Conservation (phyloP, 148 eudicot genomes). For the Tetragonia tetragonoides region DNA sequence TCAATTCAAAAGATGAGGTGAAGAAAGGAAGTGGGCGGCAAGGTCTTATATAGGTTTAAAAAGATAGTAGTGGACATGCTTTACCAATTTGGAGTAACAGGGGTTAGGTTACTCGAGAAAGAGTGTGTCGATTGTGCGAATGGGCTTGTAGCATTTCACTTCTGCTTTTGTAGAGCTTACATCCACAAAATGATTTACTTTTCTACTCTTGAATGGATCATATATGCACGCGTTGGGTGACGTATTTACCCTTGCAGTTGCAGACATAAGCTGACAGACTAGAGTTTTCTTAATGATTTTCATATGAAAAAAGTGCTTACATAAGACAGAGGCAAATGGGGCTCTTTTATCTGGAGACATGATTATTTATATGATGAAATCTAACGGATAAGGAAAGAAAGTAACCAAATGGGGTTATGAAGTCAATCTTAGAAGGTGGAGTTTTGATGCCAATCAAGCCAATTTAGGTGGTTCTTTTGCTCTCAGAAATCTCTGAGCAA, state of each 20-base stretch:
- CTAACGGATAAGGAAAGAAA: slow-evolving; percentile 33
- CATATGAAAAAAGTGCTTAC: slow-evolving; percentile 33
- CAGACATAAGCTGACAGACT: slow-evolving; percentile 30
- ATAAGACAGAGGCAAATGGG: slow-evolving; percentile 28
- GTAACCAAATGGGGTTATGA: slow-evolving; percentile 33
- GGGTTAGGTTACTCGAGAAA: slow-evolving; percentile 35
- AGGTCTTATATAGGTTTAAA: slow-evolving; percentile 58
- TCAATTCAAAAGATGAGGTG: slow-evolving; percentile 23
- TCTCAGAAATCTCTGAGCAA: slow-evolving; percentile 14
- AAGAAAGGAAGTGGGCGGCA: slow-evolving; percentile 34
- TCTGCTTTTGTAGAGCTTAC: slow-evolving; percentile 4
- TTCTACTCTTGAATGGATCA: slow-evolving; percentile 27
- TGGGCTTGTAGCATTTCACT: slow-evolving; percentile 16
- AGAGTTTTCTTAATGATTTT: slow-evolving; percentile 36
- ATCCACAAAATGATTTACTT: slow-evolving; percentile 6
- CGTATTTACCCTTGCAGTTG: slow-evolving; percentile 17
- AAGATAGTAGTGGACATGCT: slow-evolving; percentile 41
- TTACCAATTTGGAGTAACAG: slow-evolving; percentile 20
- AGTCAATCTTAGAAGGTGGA: slow-evolving; percentile 38
- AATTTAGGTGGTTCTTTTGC: slow-evolving; percentile 13
- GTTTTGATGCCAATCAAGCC: slow-evolving; percentile 35
- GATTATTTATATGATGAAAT: slow-evolving; percentile 26
- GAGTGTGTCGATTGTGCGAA: slow-evolving; percentile 24
- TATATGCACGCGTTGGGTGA: slow-evolving; percentile 30
- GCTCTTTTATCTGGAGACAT: slow-evolving; percentile 16